Conservation (phyloP, 1,284 basidiomycete genomes). For the Peniophora sp. region DNA sequence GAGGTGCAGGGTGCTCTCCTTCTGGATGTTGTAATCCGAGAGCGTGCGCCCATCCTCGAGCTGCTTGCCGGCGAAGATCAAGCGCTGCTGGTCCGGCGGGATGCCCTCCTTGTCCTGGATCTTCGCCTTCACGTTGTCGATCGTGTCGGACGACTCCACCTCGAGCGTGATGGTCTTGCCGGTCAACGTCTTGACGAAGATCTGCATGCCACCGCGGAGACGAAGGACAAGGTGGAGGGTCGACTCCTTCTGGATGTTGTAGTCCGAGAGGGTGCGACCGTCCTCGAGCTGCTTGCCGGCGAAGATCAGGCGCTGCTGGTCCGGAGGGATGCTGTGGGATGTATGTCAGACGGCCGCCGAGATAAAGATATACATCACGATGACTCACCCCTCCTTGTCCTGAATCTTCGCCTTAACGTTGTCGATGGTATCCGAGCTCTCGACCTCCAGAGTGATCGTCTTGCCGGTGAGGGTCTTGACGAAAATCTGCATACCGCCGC, state of each 20-base stretch:
- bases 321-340: conserved; percentile 71
- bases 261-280: conserved; percentile 84
- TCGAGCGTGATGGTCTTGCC: background rate
- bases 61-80: conserved; percentile 54
- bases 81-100: conserved; percentile 2
- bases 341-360: conserved; percentile 1
- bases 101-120: background rate
- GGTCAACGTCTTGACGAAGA: background rate
- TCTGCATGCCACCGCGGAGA: conserved; percentile 62
- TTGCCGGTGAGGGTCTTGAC: conserved; percentile 87
- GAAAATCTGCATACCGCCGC: conserved; percentile 83
- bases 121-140: background rate
- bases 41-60: conserved; percentile 35
- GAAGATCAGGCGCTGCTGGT: conserved; percentile 97
- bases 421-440: conserved; percentile 96
- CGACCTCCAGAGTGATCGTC: conserved; percentile 97
- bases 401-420: conserved; percentile 97
- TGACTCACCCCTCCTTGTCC: conserved; percentile 83
- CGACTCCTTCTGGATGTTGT: conserved; percentile 94
- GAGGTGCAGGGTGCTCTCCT: conserved; percentile 3
- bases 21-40: conserved; percentile 31
- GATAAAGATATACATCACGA: background rate
- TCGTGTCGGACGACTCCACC: background rate
- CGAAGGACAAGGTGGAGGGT: conserved; percentile 95
- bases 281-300: conserved; percentile 98